Base-by-base conservation (phyloP, 208 protist species). In the Leishmania tarentolae region DNA sequence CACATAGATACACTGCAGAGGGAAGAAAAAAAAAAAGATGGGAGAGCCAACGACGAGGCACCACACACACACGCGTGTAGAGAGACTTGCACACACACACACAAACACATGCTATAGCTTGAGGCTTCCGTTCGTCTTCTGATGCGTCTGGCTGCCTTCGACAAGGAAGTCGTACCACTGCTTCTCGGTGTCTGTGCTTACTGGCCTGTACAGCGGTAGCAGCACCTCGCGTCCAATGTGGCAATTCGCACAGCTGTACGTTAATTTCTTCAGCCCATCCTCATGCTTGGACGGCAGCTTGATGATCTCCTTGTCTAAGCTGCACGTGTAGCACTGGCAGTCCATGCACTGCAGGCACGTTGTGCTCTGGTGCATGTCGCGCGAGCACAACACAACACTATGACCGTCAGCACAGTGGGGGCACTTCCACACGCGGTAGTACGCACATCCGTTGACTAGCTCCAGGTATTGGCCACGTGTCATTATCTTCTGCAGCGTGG, bases 241-340 rank as follows among this genome's bases (percentile, higher is more conserved):
- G 79, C 94, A 97, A 77, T 97, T 95, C 17, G 90, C 91, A 70
- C 94, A 97, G 47, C 82, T 87, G 87, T 95, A 97, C 40, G 90
- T 85, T 17, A 97, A 74, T 44, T 88, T 77, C 85, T 97, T 97
- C 35, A 97, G 57, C 8, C 94, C 94, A 69, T 97, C 94, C 82
- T 95, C 92, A 7, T 86, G 83, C 88, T 93, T 94, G 72, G 87
- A 92, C 50, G 94, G 94, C 63, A 97, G 88, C 87, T 92, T 90
- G 73, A 93, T 77, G 65, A 97, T 83, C 72, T 95, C 88, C 84
- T 93, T 96, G 52, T 87, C 86, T 44, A 96, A 79, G 53, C 85
- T 80, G 70, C 91, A 93, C 13, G 94, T 97, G 90, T 97, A 95
- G 84, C 95, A 95, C 59, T 97, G 80, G 75, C 94, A 97, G 80